Percentiles rank a stretch among this genome's conserved stretches.
These are phyloP conservation scores for Carpinus viminea DNA, from an alignment of 306 rosid genomes.

Conservation along the genomic window DNA sequence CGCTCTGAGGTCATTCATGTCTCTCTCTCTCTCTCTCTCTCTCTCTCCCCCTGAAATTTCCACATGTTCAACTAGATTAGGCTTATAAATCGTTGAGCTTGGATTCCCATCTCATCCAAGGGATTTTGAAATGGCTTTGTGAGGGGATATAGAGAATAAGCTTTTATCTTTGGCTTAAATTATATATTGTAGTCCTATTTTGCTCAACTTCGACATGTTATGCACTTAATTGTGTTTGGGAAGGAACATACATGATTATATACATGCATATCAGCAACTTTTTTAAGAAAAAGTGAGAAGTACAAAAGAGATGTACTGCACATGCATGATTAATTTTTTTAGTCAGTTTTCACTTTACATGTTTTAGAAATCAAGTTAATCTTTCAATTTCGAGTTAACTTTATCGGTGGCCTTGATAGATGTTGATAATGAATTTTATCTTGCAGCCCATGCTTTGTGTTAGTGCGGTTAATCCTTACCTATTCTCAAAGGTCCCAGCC, in stretches of 20 bases:
- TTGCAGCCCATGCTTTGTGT: slow-evolving; percentile 99
- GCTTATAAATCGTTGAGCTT: neutral
- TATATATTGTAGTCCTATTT: too few species aligned
- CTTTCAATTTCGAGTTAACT: slow-evolving; percentile 1
- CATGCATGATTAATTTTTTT: neutral
- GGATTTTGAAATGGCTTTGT: neutral
- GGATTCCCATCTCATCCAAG: neutral
- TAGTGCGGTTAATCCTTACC: slow-evolving; percentile 97
- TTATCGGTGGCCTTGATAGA: slow-evolving; percentile 3
- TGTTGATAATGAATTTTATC: slow-evolving; percentile 33
- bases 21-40: neutral
- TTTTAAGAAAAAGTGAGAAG: neutral
- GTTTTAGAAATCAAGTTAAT: slow-evolving; percentile 7
- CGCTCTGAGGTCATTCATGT: too few species aligned
- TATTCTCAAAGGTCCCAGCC: slow-evolving; percentile 92
- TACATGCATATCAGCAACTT: neutral
- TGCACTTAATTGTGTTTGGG: too few species aligned
- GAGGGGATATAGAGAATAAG: neutral
- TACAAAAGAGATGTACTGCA: neutral
- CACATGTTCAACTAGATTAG: neutral
- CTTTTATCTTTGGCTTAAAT: neutral
- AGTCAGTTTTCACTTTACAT: neutral
- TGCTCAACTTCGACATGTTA: too few species aligned
- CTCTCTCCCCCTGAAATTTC: neutral
- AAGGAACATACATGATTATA: neutral